phyloP scores from a whole-genome alignment of 139 green algal species.

The Haematococcus sp. region DNA sequence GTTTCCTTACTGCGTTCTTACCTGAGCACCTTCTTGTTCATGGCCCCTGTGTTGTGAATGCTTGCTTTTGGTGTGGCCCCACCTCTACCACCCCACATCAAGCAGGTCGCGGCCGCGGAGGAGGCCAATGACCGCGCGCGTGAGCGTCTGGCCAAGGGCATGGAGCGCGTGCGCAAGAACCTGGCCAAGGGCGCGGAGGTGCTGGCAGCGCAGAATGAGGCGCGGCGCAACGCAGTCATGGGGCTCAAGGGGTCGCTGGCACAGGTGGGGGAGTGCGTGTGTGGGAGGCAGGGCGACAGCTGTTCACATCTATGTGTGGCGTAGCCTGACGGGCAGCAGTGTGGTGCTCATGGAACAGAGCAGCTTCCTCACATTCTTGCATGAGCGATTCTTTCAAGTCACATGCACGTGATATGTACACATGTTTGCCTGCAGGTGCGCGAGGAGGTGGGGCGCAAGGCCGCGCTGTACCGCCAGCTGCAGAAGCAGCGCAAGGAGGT shows the following conservation, averaged over 20 bases:
- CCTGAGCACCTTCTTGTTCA: too few species aligned
- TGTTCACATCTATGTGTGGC: too few species aligned
- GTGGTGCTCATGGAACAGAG: too few species aligned
- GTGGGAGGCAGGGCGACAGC: too few species aligned
- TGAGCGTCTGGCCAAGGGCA: conserved; percentile 18
- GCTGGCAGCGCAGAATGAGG: conserved; percentile 22
- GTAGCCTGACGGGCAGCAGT: too few species aligned
- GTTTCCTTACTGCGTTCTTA: too few species aligned
- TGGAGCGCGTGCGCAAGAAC: conserved; percentile 20
- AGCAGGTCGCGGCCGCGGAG: conserved; percentile 24
- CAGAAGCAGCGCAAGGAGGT: conserved; percentile 42
- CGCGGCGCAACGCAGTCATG: conserved; percentile 30
- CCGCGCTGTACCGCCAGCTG: conserved; percentile 23
- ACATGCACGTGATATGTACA: too few species aligned
- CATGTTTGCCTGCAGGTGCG: conserved; percentile 15
- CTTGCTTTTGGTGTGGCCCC: too few species aligned
- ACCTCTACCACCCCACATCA: neutral
- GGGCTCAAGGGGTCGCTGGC: conserved; percentile 32
- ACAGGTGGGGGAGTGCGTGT: neutral
- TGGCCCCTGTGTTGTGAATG: too few species aligned
- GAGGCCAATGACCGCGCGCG: conserved; percentile 14
- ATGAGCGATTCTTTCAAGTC: too few species aligned
- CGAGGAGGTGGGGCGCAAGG: conserved; percentile 21
- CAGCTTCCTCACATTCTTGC: too few species aligned
- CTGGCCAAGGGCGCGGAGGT: conserved; percentile 5